A percentile compares a stretch with the other conserved stretches of the same genome.
phyloP scores from a whole-genome alignment of 768 basidiomycete species.

The Solioccasus polychromus region DNA sequence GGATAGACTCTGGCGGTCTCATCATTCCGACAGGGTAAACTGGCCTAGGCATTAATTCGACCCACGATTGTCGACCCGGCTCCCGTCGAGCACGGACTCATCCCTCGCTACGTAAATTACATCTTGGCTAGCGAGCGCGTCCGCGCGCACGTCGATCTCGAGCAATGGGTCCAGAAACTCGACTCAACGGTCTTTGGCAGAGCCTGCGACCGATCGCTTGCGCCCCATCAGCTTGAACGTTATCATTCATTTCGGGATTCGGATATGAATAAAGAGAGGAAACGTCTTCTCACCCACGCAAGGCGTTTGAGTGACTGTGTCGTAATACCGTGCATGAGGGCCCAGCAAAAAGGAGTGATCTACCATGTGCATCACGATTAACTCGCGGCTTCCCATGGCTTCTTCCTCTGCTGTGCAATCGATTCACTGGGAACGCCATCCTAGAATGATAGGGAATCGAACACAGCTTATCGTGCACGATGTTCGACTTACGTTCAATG shows the following conservation, averaged over 20 bases:
- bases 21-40: slow-evolving; percentile 8
- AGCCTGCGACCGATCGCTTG: slow-evolving; percentile 3
- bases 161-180: neutral
- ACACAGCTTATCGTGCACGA: neutral
- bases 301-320: slow-evolving; percentile 7
- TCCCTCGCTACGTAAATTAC: slow-evolving; percentile 7
- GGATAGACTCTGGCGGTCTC: neutral
- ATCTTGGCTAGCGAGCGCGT: neutral
- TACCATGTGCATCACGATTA: slow-evolving; percentile 19
- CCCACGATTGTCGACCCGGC: slow-evolving; percentile 12
- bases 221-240: slow-evolving; percentile 3
- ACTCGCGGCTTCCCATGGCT: slow-evolving; percentile 60
- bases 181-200: neutral
- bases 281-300: slow-evolving; percentile 11
- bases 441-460: slow-evolving; percentile 33
- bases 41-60: neutral
- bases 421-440: slow-evolving; percentile 57
- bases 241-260: slow-evolving; percentile 9
- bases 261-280: slow-evolving; percentile 1
- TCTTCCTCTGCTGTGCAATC: slow-evolving; percentile 46
- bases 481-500: slow-evolving; percentile 52
- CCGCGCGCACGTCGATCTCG: neutral
- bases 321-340: slow-evolving; percentile 15
- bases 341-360: slow-evolving; percentile 7
- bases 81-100: neutral